Evolutionary conservation across 768 basidiomycete genomes (phyloP), one percentile per base, ranked within the genome.

Genomic region (Lentinula edodes): DNA sequence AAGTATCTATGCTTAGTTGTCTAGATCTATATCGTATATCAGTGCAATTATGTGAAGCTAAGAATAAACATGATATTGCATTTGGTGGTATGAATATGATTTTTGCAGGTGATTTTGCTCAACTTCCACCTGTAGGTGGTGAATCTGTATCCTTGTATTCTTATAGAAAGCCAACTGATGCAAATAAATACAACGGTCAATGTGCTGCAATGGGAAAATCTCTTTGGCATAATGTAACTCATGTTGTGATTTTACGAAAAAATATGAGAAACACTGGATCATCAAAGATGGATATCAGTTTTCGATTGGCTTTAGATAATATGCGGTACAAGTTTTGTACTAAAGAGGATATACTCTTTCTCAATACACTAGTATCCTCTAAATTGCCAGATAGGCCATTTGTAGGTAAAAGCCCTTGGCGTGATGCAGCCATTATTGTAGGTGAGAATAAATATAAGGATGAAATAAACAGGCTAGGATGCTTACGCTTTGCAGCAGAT

Each of bases 321-420:
- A 28, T 28, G 28, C 28, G 28, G 28, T 28, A 28, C 28, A 28
- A 28, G 28, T 28, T 3, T 28, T 28, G 28, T 28, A 28, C 28
- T 28, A 71, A 28, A 28, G 28, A 66, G 20, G 78, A 81, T 62
- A 61, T 80, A 8, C 39, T n/a, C 1, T 76, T 79, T 61, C 61
- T 80, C 3, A 34, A 63, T 6, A 67, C 68, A 6, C 15, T 68
- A 10, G 60, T 76, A 13, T 61, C 51, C 9, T 10, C 51, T 32
- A 43, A 34, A 7, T 15, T n/a, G n/a, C 43, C 43, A 36, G 56
- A 12, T 28, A 32, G 76, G 97, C 97, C 71, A 98, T 63, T 52
- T 9, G 39, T 73, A 5, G 52, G 35, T 51, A 42, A 69, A 41
- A 28, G 39, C 0, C 20, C 62, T 1, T 73, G 74, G 52, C 34